Evolutionary conservation across 2,329 filamentous ascomycete genomes (phyloP).

Genomic region (Trichoderma oligosporum): DNA sequence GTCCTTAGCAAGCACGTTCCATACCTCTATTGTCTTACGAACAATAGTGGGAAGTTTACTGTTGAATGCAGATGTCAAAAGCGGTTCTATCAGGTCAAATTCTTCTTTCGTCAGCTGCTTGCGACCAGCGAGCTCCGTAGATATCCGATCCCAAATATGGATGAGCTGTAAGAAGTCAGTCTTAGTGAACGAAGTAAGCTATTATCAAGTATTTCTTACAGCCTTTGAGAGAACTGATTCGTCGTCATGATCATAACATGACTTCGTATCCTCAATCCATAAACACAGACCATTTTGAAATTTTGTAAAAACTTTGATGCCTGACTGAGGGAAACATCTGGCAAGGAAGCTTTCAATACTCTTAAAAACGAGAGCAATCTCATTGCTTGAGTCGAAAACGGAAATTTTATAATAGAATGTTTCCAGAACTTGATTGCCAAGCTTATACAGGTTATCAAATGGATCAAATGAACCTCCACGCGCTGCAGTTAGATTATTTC

Average conservation of each 20-base stretch:
- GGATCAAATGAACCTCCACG: slow-evolving; percentile 54
- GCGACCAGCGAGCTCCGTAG: slow-evolving; percentile 35
- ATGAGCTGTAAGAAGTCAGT: slow-evolving; percentile 42
- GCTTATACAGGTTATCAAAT: slow-evolving; percentile 62
- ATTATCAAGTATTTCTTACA: slow-evolving; percentile 38
- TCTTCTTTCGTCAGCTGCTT: slow-evolving; percentile 41
- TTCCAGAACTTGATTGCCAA: slow-evolving; percentile 51
- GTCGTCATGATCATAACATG: slow-evolving; percentile 40
- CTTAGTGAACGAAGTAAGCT: not conserved
- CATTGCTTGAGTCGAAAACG: slow-evolving; percentile 35
- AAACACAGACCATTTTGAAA: slow-evolving; percentile 58
- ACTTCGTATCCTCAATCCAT: slow-evolving; percentile 61
- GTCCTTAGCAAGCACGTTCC: slow-evolving; percentile 67
- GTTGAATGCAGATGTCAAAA: slow-evolving; percentile 54
- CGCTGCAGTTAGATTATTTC: slow-evolving; percentile 29
- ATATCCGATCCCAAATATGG: slow-evolving; percentile 49
- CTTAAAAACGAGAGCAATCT: slow-evolving; percentile 47
- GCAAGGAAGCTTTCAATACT: slow-evolving; percentile 52
- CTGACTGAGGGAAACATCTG: slow-evolving; percentile 47
- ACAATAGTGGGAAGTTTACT: slow-evolving; percentile 56
- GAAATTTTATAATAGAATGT: slow-evolving; percentile 50
- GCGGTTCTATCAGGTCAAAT: slow-evolving; percentile 50
- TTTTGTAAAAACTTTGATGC: slow-evolving; percentile 53
- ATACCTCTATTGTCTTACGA: slow-evolving; percentile 50
- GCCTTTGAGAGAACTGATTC: slow-evolving; percentile 39